Evolutionary conservation across 306 rosid species (phyloP), one percentile per base, ranked within the genome.

Genomic region (Cucurbita argyrosperma): DNA sequence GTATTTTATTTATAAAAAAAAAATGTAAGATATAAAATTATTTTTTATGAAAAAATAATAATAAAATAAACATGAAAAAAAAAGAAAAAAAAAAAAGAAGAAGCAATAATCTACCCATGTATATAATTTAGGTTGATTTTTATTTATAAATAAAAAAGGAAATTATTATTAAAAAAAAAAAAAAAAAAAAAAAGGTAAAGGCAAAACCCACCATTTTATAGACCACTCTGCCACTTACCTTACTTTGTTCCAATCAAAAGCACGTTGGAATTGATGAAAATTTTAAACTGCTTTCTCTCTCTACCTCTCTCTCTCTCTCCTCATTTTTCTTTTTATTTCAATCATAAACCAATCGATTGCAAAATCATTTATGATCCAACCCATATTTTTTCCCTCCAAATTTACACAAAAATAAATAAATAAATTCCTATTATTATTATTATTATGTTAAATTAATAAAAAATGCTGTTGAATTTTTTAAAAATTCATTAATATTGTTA

Each of bases 341-440:
- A 90, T 90, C 90, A 87, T 85, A 82, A 76, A 82, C 85, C 85
- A 88, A 84, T 90, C 80, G 90, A 90, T 87, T 85, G 83, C 85
- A 76, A 82, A 88, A 88, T 90, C 87, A 90, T 8, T 54, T 51
- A 45, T 15, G 52, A 65, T 65, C 10, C 9, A 71, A 67, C 74
- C 18, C 23, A 52, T 69, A 77, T 77, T 68, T 1, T 72, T 82
- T 15, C 81, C 83, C 79, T 84, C 71, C 83, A 76, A 80, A 76
- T 79, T 75, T 71, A 80, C 81, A 68, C 42, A 26, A 26, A 23
- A 23, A 26, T 26, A 26, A 26, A 26, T 26, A 26, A 26, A 26
- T 26, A 26, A 26, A 26, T 26, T 26, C 2, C 26, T 23, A 26
- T 26, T 26, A 23, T 26, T 26, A 26, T 30, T 30, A 30, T 30